Evolutionary conservation across 2,329 filamentous ascomycete species (phyloP), one percentile per base, ranked within the genome.

Genomic region (Trichoderma brevicompactum): DNA sequence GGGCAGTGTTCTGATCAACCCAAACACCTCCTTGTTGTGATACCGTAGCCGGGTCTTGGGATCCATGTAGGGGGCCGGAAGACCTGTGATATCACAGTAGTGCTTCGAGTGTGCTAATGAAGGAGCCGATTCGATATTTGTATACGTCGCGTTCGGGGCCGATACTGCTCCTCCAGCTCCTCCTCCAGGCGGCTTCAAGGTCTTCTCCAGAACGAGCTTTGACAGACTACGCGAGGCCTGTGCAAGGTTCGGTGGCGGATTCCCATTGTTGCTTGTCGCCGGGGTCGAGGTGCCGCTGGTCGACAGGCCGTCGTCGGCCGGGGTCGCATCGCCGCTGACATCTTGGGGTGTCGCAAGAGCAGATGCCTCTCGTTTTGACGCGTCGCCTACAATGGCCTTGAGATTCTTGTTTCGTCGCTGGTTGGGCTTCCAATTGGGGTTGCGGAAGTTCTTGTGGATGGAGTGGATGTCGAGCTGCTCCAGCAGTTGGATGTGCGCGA

Each of bases 361-460:
- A 3, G 93, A 96, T n/a, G 92, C 92, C 81, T 98, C 94, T 74
- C 91, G 92, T 71, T 92, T 90, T 23, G 91, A 87, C 12, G 91
- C 92, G 73, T 99, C 95, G 66, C 92, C 91, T 67, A 99, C 85
- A 68, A 99, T 95, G 72, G 96, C 92, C 79, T 98, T 98, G 79
- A 98, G 89, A 78, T 97, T 98, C 83, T 99, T 99, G 86, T 99
- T 99, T 78, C 95, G 92, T 59, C 95, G 93, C 78, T 94, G 90
- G 70, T 94, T 92, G 15, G 95, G 92, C 74, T 92, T 93, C 95
- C 95, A 99, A 76, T 87, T 81, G 2, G 90, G 83, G 75, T 93
- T 97, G 77, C 94, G 94, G 83, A 97, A 99, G 73, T 88, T 90
- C 80, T 96, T 96, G 72, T 88, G 88, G 74, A 92, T 87, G 66